Evolutionary conservation across 1,284 basidiomycete genomes (phyloP), one percentile per base, ranked within the genome.

Genomic region (Filobasidium uniguttulatum): DNA sequence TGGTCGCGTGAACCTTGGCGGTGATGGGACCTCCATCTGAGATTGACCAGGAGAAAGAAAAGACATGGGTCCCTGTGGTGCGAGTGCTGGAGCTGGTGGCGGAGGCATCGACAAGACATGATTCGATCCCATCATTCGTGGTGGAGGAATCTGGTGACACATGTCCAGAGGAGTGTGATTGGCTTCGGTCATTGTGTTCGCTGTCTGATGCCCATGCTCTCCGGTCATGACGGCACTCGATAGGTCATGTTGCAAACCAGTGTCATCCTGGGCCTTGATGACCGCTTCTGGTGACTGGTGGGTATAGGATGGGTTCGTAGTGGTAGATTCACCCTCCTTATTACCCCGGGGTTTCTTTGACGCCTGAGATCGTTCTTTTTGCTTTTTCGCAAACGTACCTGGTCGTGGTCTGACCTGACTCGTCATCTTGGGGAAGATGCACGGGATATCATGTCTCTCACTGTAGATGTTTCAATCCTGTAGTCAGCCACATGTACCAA

Each of bases 381-480:
- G 38, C 41, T 36, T 52, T 41, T 28, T 40, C 36, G n/a, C 26
- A 9, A 17, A 28, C n/a, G 28, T 10, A 12, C 25, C 40, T 28
- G 40, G 14, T 52, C 50, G 38, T 38, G 45, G 22, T 44, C 50
- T 15, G 26, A 38, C 33, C 44, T 40, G 31, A 19, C 36, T 15
- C 22, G 29, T 15, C 25, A 48, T 38, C 38, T 52, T 52, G 25
- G 46, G 50, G 40, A 47, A 52, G 37, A 52, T 44, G 45, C 50
- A 52, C 4, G 50, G 50, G 12, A 52, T 52, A 20, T 52, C 50
- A 19, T 47, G 50, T 20, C 50, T 37, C 7, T 31, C 45, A 34
- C 50, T 52, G 19, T 30, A 25, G 17, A 33, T n/a, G 7, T 17
- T 12, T 25, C 12, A 12, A n/a, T 15, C 19, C 34, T 12, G 33